Conservation (phyloP, 768 basidiomycete genomes). For the Pluteus cervinus region DNA sequence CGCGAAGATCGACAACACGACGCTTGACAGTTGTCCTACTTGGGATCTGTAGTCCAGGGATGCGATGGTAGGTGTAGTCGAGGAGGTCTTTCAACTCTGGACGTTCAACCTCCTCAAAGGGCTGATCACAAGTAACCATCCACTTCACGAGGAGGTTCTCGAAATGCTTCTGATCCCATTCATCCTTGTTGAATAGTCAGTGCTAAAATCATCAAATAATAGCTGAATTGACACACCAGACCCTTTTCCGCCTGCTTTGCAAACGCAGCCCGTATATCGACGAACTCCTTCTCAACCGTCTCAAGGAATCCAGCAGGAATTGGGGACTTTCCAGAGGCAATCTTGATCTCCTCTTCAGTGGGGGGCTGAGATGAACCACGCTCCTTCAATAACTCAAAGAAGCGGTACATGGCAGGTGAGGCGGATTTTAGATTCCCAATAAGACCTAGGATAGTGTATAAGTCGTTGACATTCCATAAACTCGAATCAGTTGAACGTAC, state of each 20-base stretch:
- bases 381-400: slow-evolving; percentile 3
- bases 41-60: slow-evolving; percentile 2
- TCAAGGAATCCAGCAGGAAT: neutral
- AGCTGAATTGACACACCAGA: neutral
- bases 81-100: slow-evolving; percentile 6
- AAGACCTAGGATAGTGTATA: slow-evolving; percentile 1
- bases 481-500: neutral
- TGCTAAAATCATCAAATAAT: too few species aligned
- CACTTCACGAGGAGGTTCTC: slow-evolving; percentile 8
- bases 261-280: neutral
- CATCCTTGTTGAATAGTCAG: slow-evolving; percentile 1
- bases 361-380: slow-evolving; percentile 1
- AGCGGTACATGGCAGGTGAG: slow-evolving; percentile 5
- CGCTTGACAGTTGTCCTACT: slow-evolving; percentile 1
- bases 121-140: slow-evolving; percentile 10
- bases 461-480: too few species aligned
- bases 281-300: neutral
- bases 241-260: neutral
- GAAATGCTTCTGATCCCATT: slow-evolving; percentile 8
- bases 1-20: slow-evolving; percentile 10
- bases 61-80: slow-evolving; percentile 3
- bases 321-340: slow-evolving; percentile 5
- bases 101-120: slow-evolving; percentile 7
- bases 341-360: slow-evolving; percentile 3
- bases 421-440: slow-evolving; percentile 3